A percentile compares a stretch with the other conserved stretches of the same genome.
phyloP scores from a whole-genome alignment of 164 flowering plant genomes.

The Umbilicus rupestris region DNA sequence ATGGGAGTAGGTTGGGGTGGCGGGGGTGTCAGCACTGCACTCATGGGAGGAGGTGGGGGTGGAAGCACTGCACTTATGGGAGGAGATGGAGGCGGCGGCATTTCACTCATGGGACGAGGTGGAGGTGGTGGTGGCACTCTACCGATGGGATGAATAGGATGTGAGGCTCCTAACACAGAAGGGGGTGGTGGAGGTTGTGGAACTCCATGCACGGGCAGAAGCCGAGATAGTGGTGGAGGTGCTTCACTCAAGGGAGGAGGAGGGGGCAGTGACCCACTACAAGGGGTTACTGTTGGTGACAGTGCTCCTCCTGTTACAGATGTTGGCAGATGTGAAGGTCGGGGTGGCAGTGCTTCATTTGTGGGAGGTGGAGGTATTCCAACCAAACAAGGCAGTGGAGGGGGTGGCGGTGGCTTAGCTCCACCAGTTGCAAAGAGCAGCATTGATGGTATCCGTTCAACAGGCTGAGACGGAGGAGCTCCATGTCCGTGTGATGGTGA shows the following conservation, averaged over 20 bases:
- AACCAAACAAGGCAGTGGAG: neutral
- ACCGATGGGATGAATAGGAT: neutral
- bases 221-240: neutral
- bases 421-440: neutral
- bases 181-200: constrained; percentile 16
- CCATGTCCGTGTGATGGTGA: neutral
- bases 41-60: constrained; percentile 20
- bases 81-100: constrained; percentile 16
- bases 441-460: neutral
- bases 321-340: neutral
- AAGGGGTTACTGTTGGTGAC: neutral
- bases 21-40: neutral
- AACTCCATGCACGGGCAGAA: neutral
- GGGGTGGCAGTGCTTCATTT: neutral
- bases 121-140: constrained; percentile 19
- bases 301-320: neutral
- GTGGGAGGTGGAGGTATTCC: neutral
- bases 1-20: constrained; percentile 13
- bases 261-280: constrained; percentile 8
- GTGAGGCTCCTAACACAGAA: neutral
- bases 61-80: constrained; percentile 2
- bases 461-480: neutral
- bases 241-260: neutral
- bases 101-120: constrained; percentile 11
- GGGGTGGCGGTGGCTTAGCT: neutral